These are phyloP conservation scores for Neurospora crassa DNA, from an alignment of 2,329 filamentous ascomycete species.

Conservation along the genomic window DNA sequence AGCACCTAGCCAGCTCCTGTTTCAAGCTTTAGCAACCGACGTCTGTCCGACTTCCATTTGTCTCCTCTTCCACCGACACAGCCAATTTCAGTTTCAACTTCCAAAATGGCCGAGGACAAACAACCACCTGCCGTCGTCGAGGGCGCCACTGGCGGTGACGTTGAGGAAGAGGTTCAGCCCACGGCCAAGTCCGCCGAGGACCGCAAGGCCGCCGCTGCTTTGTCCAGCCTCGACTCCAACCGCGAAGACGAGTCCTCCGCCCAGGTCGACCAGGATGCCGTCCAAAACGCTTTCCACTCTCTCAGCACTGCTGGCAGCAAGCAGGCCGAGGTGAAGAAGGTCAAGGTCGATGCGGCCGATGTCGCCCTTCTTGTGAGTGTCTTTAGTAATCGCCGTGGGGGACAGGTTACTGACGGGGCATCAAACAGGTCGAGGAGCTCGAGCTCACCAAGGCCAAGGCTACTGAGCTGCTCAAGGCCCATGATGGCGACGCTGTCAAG, in stretches of 20 bases:
- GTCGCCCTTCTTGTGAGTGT: constrained; percentile 55
- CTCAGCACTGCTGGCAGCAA: constrained; percentile 32
- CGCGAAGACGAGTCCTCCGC: constrained; percentile 35
- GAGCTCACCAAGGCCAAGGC: constrained; percentile 63
- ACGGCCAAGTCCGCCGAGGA: constrained; percentile 61
- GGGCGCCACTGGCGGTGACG: constrained; percentile 49
- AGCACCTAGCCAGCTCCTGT: neutral
- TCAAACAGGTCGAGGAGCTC: constrained; percentile 53
- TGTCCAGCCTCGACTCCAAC: constrained; percentile 57
- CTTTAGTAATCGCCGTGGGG: neutral
- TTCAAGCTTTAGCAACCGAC: neutral
- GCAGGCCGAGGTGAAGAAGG: constrained; percentile 42
- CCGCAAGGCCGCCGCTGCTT: constrained; percentile 65
- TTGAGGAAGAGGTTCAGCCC: constrained; percentile 44
- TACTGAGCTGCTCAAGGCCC: constrained; percentile 61
- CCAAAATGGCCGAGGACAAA: constrained; percentile 49
- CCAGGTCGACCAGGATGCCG: constrained; percentile 59
- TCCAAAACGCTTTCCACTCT: constrained; percentile 62
- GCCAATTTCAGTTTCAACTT: neutral
- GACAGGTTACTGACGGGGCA: neutral
- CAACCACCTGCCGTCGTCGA: constrained; percentile 50
- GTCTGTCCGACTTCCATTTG: neutral
- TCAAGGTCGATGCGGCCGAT: constrained; percentile 68
- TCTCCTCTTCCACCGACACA: neutral
- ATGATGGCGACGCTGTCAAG: constrained; percentile 60